Evolutionary conservation across 208 protist genomes (phyloP), one percentile per base, ranked within the genome.

Genomic region (Novymonas esmeraldas): DNA sequence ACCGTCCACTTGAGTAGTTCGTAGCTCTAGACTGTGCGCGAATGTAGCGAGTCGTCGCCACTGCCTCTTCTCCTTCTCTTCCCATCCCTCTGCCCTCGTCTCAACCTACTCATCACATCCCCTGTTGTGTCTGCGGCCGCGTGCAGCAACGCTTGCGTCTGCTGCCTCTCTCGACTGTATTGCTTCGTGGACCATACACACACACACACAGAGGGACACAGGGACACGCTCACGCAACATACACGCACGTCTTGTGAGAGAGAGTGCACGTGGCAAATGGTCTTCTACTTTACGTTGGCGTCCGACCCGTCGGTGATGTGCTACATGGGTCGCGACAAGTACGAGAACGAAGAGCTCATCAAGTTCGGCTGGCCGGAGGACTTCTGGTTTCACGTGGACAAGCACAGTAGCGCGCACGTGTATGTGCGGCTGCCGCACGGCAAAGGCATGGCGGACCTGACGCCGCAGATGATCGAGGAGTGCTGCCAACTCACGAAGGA

Each of bases 341-440:
- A 94, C 76, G 98, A 99, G 61, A 99, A 99, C 72, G 98, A 99
- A 80, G 92, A 99, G 55, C 78, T 99, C 11, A 99, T 99, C 72
- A 90, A 90, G 58, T 98, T 93, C 55, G 98, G 96, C 13, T 99
- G 92, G 90, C 95, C 96, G 4, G 97, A 99, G 56, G 98, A 99
- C 73, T 80, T 99, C 24, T 99, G 98, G 98, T 99, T 99, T 66
- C 98, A 99, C 82, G 98, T 99, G 7, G 98, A 99, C 77, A 92
- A 94, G 44, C 87, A 98, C 55, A 95, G 90, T 62, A 96, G 90
- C 75, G 98, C 98, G 0, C 98, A 99, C 81, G 94, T 99, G n/a
- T 99, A 99, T 82, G 69, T 99, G 2, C 87, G 98, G 9, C 73
- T 96, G 76, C 79, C 93, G 9, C 76, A 77, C n/a, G 93, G 95